phyloP scores from a whole-genome alignment of 2,329 filamentous ascomycete species.

The Clarireedia hainanense region DNA sequence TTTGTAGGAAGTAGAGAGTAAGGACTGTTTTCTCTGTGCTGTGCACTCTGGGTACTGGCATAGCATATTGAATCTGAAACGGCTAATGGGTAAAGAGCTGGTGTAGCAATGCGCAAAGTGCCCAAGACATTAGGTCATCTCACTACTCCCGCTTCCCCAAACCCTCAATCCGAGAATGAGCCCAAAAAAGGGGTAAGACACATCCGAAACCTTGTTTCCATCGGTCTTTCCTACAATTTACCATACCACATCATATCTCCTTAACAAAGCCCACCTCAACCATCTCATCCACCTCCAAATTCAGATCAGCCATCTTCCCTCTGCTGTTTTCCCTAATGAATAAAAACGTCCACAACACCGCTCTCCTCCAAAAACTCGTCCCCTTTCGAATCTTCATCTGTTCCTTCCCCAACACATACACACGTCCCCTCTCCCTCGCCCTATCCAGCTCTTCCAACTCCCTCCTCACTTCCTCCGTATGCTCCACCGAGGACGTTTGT shows the following conservation, averaged over 20 bases:
- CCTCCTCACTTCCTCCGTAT: constrained; percentile 17
- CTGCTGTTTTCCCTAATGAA: constrained; percentile 60
- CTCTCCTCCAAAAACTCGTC: constrained; percentile 34
- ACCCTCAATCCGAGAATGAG: no score
- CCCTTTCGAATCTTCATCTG: constrained; percentile 43
- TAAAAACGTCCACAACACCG: constrained; percentile 48
- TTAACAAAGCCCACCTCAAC: constrained; percentile 65
- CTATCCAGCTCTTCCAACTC: constrained; percentile 35
- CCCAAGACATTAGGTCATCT: background rate
- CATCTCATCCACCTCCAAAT: constrained; percentile 50
- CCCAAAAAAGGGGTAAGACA: no score
- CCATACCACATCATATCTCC: constrained; percentile 40
- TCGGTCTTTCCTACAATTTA: no score
- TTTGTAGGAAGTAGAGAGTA: no score
- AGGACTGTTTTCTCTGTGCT: no score
- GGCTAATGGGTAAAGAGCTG: background rate
- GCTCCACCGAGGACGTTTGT: constrained; percentile 9
- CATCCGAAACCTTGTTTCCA: no score
- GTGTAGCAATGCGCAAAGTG: background rate
- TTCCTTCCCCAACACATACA: constrained; percentile 55
- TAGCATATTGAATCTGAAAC: background rate
- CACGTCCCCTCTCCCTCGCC: constrained; percentile 39
- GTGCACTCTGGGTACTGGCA: background rate
- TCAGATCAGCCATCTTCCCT: constrained; percentile 56
- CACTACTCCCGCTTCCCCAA: no score